Base-by-base conservation (phyloP, 1,284 basidiomycete genomes). In the Puccinia sorghi region DNA sequence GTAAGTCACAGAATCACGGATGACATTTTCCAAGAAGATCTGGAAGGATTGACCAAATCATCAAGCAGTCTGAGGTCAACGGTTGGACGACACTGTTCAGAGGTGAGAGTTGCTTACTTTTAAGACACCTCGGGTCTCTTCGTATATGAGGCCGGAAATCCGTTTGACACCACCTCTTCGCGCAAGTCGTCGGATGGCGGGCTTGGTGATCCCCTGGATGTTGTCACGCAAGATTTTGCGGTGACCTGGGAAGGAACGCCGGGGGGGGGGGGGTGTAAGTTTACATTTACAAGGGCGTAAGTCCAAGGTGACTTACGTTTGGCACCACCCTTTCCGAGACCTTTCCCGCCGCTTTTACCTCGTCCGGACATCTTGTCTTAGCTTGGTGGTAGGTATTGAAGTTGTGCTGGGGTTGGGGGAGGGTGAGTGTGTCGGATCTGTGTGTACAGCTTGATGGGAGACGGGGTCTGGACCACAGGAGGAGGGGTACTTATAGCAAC, bases 161-260 rank as follows among this genome's bases (percentile, higher is more conserved):
- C 92, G 92, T 88, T 94, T 94, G 84, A 94, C 93, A 90, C 93
- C 92, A 85, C 93, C 94, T 89, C 93, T 91, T 85, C 93, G 92
- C 61, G 93, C 93, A 81, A 96, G 91, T 88, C 93, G 92, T 83
- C 93, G 92, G 85, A 95, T 94, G 82, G 93, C 92, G 6, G 59
- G 59, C 59, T 63, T 63, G 59, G 54, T 57, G 20, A 84, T 84
- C 22, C 83, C 82, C 32, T 54, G 67, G 50, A 70, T 75, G 73
- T 75, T 77, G 46, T 77, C 75, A 0, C 75, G 41, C 6, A 77
- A 54, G 32, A 77, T 77, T 48, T 77, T 77, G 22, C 75, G 64
- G 54, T 77, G 75, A 54, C 84, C 66, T 69, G 41, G 43, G n/a
- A n/a, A n/a, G n/a, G n/a, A n/a, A n/a, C n/a, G n/a, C n/a, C n/a